Conservation (phyloP, 306 rosid genomes). For the Quillaja saponaria region DNA sequence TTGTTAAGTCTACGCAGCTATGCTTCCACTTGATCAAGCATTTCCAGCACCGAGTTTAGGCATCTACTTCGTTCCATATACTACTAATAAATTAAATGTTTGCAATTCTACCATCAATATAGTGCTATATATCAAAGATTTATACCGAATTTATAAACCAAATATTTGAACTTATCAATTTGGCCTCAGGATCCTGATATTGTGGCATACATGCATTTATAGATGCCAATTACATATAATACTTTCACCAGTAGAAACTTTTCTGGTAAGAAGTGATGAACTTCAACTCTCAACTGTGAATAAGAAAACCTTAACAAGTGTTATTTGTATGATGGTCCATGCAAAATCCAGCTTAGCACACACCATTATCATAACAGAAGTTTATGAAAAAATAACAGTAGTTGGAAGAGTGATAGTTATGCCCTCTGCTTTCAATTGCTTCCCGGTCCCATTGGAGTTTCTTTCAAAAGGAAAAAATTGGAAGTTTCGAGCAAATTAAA, state of each 20-base stretch:
- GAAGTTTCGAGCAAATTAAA: background rate
- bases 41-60: too few species aligned
- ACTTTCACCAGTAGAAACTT: conserved; percentile 17
- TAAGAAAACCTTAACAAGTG: background rate
- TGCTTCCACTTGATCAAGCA: too few species aligned
- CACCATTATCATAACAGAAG: background rate
- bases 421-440: too few species aligned
- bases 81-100: too few species aligned
- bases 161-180: background rate
- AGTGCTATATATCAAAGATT: too few species aligned
- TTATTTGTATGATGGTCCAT: background rate
- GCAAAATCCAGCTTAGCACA: background rate
- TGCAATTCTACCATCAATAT: too few species aligned
- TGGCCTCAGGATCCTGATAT: background rate
- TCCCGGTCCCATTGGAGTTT: too few species aligned
- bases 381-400: background rate
- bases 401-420: too few species aligned
- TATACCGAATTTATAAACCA: too few species aligned
- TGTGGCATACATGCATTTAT: background rate
- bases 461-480: background rate
- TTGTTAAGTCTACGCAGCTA: conserved; percentile 36
- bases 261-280: conserved; percentile 27
- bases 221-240: background rate
- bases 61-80: too few species aligned
- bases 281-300: conserved; percentile 6